Evolutionary conservation across 2,329 filamentous ascomycete genomes (phyloP).

Genomic region (Chrysoporthe deuterocubensis): DNA sequence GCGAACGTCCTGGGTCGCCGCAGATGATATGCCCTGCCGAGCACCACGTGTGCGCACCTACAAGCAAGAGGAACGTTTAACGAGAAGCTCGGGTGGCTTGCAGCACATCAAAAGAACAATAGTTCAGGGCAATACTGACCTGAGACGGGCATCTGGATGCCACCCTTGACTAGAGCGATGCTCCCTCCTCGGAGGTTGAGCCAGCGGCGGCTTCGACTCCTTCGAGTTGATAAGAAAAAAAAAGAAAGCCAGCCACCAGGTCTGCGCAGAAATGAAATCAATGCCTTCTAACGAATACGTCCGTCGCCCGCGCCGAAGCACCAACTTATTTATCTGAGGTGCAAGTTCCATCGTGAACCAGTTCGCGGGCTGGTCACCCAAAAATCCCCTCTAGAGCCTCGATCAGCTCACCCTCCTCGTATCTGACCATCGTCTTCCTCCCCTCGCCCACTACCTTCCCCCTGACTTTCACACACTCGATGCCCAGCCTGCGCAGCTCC

Average conservation of each 20-base stretch:
- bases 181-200: not conserved
- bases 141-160: not conserved
- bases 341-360: not conserved
- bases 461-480: constrained; percentile 78
- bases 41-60: too few relatives aligned
- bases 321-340: too few relatives aligned
- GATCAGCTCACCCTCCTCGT: constrained; percentile 75
- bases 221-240: not conserved
- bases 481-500: constrained; percentile 67
- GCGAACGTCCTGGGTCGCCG: too few relatives aligned
- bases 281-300: not conserved
- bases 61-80: not conserved
- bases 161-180: not conserved
- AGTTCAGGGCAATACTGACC: not conserved
- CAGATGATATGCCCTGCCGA: too few relatives aligned
- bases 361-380: not conserved
- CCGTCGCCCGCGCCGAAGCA: not conserved
- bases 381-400: constrained; percentile 60
- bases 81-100: not conserved
- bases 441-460: constrained; percentile 62
- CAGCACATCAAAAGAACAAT: not conserved
- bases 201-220: not conserved
- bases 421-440: constrained; percentile 59
- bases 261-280: not conserved
- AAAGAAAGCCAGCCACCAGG: not conserved